Evolutionary conservation across 169 alveolate genomes (phyloP), one percentile per base, ranked within the genome.

Genomic region (Plasmodium relictum): DNA sequence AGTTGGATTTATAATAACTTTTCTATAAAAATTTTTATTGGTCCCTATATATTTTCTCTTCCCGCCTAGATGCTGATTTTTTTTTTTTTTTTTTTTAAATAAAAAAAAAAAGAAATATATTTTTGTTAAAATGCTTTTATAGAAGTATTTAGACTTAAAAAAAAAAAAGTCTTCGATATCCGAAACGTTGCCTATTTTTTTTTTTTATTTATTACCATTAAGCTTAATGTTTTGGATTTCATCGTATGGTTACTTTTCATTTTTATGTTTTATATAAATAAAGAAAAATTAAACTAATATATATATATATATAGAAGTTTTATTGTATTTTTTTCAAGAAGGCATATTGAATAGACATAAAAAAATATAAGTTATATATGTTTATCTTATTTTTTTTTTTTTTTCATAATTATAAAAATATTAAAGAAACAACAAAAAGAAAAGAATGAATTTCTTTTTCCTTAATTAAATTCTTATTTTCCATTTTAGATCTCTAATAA

Each of bases 1-100:
- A 3, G 76, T 71, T 50, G 92, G 92, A 59, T 86, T 86, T 73
- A 86, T 86, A 70, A 70, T 65, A 72, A 86, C 88, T 86, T 86
- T 86, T 71, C 92, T 86, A 68, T 86, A 86, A 26, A 71, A 20
- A 20, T 86, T 86, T 22, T 71, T 72, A 58, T 65, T 73, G 22
- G 73, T 70, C n/a, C 65, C 74, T 69, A 66, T 18, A 44, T 58
- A 56, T 58, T 83, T 70, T 56, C 85, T 68, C 22, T 83, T 83
- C 24, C 85, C 91, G 62, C 68, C 71, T 69, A 70, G 52, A 41
- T 83, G 61, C 85, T 83, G 22, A 6, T 31, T 31, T 31, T 31
- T 31, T 31, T 31, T 31, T 31, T 31, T 31, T 31, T 31, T 31
- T 31, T 31, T 31, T 31, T 31, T 31, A 31, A 7, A 9, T 10